Evolutionary conservation across 2,329 filamentous ascomycete genomes (phyloP), one percentile per base, ranked within the genome.

Genomic region (Onygena corvina): DNA sequence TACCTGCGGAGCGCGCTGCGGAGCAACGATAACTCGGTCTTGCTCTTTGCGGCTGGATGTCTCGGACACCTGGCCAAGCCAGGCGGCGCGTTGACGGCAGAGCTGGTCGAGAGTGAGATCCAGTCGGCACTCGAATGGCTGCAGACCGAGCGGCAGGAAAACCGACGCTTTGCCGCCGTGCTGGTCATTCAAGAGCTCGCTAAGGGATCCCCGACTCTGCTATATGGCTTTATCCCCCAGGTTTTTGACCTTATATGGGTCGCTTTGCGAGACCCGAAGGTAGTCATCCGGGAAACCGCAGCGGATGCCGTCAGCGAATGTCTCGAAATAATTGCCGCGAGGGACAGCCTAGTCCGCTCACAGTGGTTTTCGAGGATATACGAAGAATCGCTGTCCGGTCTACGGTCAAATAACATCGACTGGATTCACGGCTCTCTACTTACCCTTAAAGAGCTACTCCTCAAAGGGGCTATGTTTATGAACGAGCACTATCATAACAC

Each of bases 401-500:
- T 98, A 57, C 81, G 83, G 63, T 77, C 82, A 46, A 84, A 81
- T 58, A 87, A 86, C 14, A 77, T 93, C 49, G 92, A 98, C 64
- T 84, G 81, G 52, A 83, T 94, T 35, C 93, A 98, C 63, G 92
- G 87, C n/a, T 95, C 90, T 1, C 75, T 98, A 34, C 75, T 98
- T 16, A 88, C 93, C 1, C 76, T 96, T 59, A 93, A 90, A 64
- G 90, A 96, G 68, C 76, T 98, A 44, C 79, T 98, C 14, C 80
- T 92, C 54, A 90, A 94, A 64, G 92, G 92, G 48, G 89, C 88
- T 58, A 98, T 98, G 90, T 98, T 94, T 67, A 96, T 98, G 92
- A 88, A 94, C 60, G 86, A 89, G 33, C 81, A 89, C 62, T 98
- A 96, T 66, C 80, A 83, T 51, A 86, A 94, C 58, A 83, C 87